Conservation (phyloP, 192 early-diverging fungal genomes). For the Lobosporangium transversale region DNA sequence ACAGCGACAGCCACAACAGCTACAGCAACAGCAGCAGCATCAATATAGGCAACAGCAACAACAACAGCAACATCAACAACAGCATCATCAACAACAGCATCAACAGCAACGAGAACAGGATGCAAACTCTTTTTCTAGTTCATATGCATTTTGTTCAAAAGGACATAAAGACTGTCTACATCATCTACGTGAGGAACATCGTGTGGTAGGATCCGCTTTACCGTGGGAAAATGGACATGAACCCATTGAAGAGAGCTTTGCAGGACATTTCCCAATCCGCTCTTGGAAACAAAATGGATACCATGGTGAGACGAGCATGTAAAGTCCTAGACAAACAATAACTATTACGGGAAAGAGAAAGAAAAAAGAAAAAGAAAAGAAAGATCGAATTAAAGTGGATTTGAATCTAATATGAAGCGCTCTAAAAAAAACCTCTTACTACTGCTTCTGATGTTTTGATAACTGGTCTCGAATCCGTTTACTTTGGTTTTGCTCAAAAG, state of each 20-base stretch:
- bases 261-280: slow-evolving; percentile 67
- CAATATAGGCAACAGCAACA: background rate
- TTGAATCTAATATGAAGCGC: background rate
- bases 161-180: background rate
- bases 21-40: background rate
- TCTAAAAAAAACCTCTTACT: background rate
- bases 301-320: slow-evolving; percentile 52
- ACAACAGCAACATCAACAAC: background rate
- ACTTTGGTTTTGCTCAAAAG: slow-evolving; percentile 18
- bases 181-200: slow-evolving; percentile 27
- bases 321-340: too few species aligned
- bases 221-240: slow-evolving; percentile 58
- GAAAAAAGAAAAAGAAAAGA: too few species aligned
- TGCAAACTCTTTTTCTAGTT: background rate
- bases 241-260: slow-evolving; percentile 67
- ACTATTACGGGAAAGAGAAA: too few species aligned
- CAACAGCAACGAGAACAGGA: background rate
- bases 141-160: background rate
- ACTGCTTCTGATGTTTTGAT: background rate
- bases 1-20: too few species aligned
- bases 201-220: slow-evolving; percentile 18
- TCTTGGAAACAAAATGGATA: slow-evolving; percentile 55
- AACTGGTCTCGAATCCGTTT: background rate
- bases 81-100: background rate
- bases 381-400: background rate